Conservation (phyloP, 768 basidiomycete genomes). For the Lepiota subincarnata region DNA sequence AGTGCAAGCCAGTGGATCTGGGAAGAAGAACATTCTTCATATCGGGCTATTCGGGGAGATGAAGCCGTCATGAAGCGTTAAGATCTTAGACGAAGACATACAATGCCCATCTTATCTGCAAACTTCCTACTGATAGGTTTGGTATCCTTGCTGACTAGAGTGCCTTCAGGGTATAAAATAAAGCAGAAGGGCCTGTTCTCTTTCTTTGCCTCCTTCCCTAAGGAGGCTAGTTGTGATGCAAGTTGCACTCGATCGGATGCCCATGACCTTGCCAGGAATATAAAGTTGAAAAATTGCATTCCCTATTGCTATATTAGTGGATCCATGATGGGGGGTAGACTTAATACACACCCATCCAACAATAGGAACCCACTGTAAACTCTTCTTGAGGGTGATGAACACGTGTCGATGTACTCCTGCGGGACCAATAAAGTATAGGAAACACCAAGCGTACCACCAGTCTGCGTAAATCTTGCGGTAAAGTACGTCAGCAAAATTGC, state of each 20-base stretch:
- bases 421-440: constrained; percentile 66
- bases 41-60: constrained; percentile 52
- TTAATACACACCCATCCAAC: constrained; percentile 71
- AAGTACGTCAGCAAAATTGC: background rate
- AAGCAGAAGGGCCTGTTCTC: constrained; percentile 73
- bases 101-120: constrained; percentile 85
- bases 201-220: constrained; percentile 66
- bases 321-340: background rate
- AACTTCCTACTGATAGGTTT: constrained; percentile 81
- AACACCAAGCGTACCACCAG: constrained; percentile 88
- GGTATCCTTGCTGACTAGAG: constrained; percentile 84
- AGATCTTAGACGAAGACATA: constrained; percentile 38
- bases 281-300: constrained; percentile 94
- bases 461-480: constrained; percentile 61
- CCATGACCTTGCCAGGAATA: constrained; percentile 92
- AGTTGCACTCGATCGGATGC: constrained; percentile 74
- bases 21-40: constrained; percentile 82
- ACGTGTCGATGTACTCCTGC: constrained; percentile 65
- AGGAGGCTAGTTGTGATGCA: constrained; percentile 56
- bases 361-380: constrained; percentile 78
- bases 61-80: background rate
- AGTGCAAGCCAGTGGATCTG: constrained; percentile 86
- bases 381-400: constrained; percentile 90
- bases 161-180: constrained; percentile 94
- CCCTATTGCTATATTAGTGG: constrained; percentile 40